Percentiles rank a stretch among this genome's conserved stretches.
These are phyloP conservation scores for Apiotrichum brassicae DNA, from an alignment of 1,284 basidiomycete genomes.

Conservation along the genomic window DNA sequence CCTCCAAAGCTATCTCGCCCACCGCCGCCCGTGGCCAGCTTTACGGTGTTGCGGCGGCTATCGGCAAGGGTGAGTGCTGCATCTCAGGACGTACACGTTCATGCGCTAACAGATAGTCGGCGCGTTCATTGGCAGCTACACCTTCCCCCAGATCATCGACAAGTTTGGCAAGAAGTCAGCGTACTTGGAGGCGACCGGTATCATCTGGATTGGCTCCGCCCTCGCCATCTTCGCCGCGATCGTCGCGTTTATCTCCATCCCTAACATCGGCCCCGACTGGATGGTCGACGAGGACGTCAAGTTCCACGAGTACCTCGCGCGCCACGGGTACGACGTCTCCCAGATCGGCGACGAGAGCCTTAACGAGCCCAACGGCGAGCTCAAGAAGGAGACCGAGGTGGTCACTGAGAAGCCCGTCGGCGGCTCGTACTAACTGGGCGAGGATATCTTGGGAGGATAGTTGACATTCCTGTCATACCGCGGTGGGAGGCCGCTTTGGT, in stretches of 20 bases:
- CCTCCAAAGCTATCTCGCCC: slow-evolving; percentile 66
- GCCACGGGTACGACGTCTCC: slow-evolving; percentile 56
- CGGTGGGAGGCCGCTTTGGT: no score
- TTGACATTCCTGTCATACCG: no score
- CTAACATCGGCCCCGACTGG: slow-evolving; percentile 66
- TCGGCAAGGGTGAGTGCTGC: slow-evolving; percentile 59
- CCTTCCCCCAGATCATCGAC: slow-evolving; percentile 63
- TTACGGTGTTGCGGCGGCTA: slow-evolving; percentile 76
- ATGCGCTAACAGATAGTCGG: slow-evolving; percentile 50
- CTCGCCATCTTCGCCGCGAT: slow-evolving; percentile 72
- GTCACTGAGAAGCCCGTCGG: not conserved
- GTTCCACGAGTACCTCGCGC: slow-evolving; percentile 74
- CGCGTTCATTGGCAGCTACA: slow-evolving; percentile 72
- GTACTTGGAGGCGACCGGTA: slow-evolving; percentile 41
- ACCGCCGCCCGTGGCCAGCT: slow-evolving; percentile 79
- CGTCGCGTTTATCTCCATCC: slow-evolving; percentile 67
- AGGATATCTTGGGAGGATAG: no score
- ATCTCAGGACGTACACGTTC: not conserved
- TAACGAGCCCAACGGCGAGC: not conserved
- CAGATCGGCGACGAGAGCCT: slow-evolving; percentile 6
- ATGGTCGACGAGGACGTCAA: slow-evolving; percentile 70
- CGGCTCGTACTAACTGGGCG: no score
- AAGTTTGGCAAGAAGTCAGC: slow-evolving; percentile 16
- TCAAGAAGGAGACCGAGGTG: not conserved
- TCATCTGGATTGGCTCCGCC: slow-evolving; percentile 47